Conservation (phyloP, 768 basidiomycete species). For the Obba rivulosa region DNA sequence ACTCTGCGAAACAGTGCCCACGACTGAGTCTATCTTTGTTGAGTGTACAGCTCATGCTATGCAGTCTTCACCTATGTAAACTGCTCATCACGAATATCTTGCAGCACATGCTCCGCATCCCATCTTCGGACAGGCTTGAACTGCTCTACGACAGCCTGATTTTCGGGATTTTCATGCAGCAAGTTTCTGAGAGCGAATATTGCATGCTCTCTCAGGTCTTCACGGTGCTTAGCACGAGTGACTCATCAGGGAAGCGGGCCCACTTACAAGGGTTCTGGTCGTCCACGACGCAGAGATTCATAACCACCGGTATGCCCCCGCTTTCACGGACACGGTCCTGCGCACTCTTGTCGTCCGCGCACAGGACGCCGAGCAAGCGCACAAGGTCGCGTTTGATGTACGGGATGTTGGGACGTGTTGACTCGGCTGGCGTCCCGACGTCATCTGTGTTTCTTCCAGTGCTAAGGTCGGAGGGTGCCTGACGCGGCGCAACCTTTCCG, state of each 20-base stretch:
- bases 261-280: slow-evolving; percentile 89
- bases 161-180: slow-evolving; percentile 69
- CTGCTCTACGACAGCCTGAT: slow-evolving; percentile 72
- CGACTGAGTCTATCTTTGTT: too few species aligned
- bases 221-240: not conserved
- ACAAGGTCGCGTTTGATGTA: slow-evolving; percentile 89
- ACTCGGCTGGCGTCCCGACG: not conserved
- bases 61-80: too few species aligned
- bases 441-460: not conserved
- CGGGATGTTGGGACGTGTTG: slow-evolving; percentile 30
- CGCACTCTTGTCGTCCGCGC: slow-evolving; percentile 53
- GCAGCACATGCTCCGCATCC: slow-evolving; percentile 51
- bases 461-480: slow-evolving; percentile 3
- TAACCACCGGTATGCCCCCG: slow-evolving; percentile 74
- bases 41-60: too few species aligned
- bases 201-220: slow-evolving; percentile 90
- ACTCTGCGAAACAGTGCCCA: too few species aligned
- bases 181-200: slow-evolving; percentile 80
- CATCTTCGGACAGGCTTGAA: slow-evolving; percentile 60
- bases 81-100: slow-evolving; percentile 26
- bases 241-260: not conserved
- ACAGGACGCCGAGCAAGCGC: slow-evolving; percentile 77
- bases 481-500: slow-evolving; percentile 47
- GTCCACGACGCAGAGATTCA: slow-evolving; percentile 88
- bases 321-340: slow-evolving; percentile 71